A percentile compares a stretch with the other conserved stretches of the same genome.
Evolutionary conservation across 768 basidiomycete genomes (phyloP).

Genomic region (Boletellus ananiceps): DNA sequence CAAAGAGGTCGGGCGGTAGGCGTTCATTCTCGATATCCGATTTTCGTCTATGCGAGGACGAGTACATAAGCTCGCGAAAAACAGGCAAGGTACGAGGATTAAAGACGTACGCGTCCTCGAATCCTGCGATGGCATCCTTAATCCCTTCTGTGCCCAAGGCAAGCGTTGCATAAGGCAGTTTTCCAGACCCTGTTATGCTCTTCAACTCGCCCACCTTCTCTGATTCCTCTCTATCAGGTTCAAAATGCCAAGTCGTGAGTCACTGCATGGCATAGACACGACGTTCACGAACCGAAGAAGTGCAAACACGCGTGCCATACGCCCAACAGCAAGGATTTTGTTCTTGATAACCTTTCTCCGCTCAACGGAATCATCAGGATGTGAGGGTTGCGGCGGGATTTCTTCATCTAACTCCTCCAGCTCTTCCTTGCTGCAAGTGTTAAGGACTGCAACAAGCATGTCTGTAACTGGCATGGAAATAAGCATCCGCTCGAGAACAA

Average conservation of each 20-base stretch:
- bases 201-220: slow-evolving; percentile 97
- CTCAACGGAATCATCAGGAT: slow-evolving; percentile 53
- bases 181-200: slow-evolving; percentile 73
- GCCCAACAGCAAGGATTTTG: slow-evolving; percentile 96
- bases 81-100: background rate
- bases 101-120: slow-evolving; percentile 86
- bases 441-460: slow-evolving; percentile 95
- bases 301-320: slow-evolving; percentile 95
- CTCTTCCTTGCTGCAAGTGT: slow-evolving; percentile 95
- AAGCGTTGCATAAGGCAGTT: slow-evolving; percentile 78
- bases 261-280: background rate
- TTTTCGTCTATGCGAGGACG: slow-evolving; percentile 61
- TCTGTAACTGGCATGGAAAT: slow-evolving; percentile 70
- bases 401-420: slow-evolving; percentile 72
- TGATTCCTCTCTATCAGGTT: slow-evolving; percentile 77
- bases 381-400: slow-evolving; percentile 33
- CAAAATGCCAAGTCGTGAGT: background rate
- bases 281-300: slow-evolving; percentile 78
- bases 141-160: slow-evolving; percentile 91
- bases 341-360: slow-evolving; percentile 92
- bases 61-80: background rate
- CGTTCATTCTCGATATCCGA: slow-evolving; percentile 99
- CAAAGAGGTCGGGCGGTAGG: slow-evolving; percentile 92
- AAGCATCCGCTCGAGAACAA: background rate
- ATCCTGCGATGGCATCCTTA: slow-evolving; percentile 88